Base-by-base conservation (phyloP, 2,329 filamentous ascomycete species). In the Fragosphaeria purpurea region DNA sequence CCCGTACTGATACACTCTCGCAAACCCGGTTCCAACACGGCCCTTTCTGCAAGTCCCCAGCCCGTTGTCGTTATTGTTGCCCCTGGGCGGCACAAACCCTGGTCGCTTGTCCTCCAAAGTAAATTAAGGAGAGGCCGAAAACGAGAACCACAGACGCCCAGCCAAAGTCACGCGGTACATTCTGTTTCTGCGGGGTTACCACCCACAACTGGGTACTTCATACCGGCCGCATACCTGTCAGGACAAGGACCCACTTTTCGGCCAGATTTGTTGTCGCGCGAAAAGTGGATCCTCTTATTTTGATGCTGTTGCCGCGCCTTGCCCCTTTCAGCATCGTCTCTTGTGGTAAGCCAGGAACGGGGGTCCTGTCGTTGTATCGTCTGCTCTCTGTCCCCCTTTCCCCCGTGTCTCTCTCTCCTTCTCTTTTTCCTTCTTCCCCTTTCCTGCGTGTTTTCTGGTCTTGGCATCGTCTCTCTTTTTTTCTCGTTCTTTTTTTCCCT, bases 201-300 rank as follows among this genome's bases (percentile, higher is more conserved):
- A 48, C 38, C 40, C 40, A 11, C 33, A 33, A 34, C n/a, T n/a
- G 10, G 11, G 47, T 49, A 44, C 41, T n/a, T 41, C 13, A 41
- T 49, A 49, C 34, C 40, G 41, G 30, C 30, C 47, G 22, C 42
- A 45, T 41, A 22, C 13, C 37, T 45, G 42, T 8, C 48, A 45
- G 22, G 31, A 35, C 37, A 7, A 10, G 1, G 43, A 32, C 44
- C 48, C 48, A n/a, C 43, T 46, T 30, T 13, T 50, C 40, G 7
- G 34, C 34, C n/a, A 7, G 39, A 11, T 5, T 12, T 9, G 48
- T 12, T 50, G 45, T 42, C 37, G 30, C 42, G 8, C 40, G 35
- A n/a, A 32, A 6, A 41, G 48, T 50, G 44, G 48, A 42, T 47
- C 51, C 48, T 37, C 37, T 47, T 49, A 47, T 50, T 46, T 53